Evolutionary conservation across 1,284 basidiomycete genomes (phyloP).

Genomic region (Ganoderma lingzhi): DNA sequence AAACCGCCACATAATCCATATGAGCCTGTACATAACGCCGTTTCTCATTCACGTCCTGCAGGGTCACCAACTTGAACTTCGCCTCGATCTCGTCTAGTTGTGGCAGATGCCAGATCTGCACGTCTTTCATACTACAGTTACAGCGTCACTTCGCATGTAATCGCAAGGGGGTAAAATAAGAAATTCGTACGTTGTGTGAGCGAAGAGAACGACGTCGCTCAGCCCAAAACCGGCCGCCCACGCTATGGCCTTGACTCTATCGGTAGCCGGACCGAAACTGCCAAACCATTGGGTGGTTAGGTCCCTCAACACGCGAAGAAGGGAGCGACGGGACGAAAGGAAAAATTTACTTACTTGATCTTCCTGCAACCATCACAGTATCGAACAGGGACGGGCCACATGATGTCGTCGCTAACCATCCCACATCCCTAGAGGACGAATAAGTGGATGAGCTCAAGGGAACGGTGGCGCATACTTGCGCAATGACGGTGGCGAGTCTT

Average conservation of each 20-base stretch:
- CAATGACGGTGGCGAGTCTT: neutral
- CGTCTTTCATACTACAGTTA: neutral
- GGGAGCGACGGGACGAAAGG: neutral
- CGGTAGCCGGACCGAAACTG: neutral
- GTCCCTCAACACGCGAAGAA: neutral
- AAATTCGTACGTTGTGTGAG: neutral
- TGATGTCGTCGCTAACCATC: neutral
- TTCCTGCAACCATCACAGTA: neutral
- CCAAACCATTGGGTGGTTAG: neutral
- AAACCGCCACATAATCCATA: neutral
- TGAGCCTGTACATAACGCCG: neutral
- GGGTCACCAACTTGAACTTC: neutral
- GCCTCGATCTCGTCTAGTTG: neutral
- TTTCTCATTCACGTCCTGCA: neutral
- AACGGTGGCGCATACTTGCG: neutral
- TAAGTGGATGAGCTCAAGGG: neutral
- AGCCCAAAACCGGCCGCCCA: neutral
- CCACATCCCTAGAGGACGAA: neutral
- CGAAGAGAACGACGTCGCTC: neutral
- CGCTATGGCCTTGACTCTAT: neutral
- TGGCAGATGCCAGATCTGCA: neutral
- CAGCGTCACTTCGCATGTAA: neutral
- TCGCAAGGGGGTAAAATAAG: no score
- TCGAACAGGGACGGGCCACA: neutral
- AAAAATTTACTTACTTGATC: neutral